Base-by-base conservation (phyloP, 331 rosid genomes). In the Telfairia occidentalis region DNA sequence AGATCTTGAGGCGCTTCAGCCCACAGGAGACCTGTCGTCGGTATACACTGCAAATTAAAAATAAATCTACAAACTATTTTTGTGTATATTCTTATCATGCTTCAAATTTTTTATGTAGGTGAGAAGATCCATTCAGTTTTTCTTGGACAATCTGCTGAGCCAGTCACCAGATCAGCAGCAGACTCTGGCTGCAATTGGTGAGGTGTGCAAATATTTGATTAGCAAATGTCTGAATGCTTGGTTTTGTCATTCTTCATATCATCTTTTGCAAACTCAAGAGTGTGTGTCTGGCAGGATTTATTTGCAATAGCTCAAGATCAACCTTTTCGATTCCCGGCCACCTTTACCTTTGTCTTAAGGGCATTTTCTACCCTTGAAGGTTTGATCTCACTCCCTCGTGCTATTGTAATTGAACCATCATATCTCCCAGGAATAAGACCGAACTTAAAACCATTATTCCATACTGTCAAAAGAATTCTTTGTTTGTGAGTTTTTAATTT, bases 331-430 rank as follows among this genome's bases (percentile, higher is more conserved):
- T 94, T 94, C 82, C 98, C 98, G 21, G 88, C 98, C 46, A 90
- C 97, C 65, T 90, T 94, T 84, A 88, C 97, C 55, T 94, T 94
- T 84, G 97, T 94, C 67, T 57, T 91, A 35, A 87, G 96, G 77
- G 96, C 98, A 53, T 94, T 94, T 87, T 94, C 97, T 77, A 91
- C 96, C 10, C 90, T 91, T 5, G 96, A 94, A 94, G 97, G 97
- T 94, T 49, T 71, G 9, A 78, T 82, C 74, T 54, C 79, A 75
- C 10, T 40, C 46, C 38, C 74, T 16, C 29, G 9, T 48, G 13
- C 43, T 34, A 38, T 40, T 38, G 24, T 46, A 70, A 67, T 45
- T 16, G 21, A 45, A 21, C 53, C 40, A 30, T 30, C 42, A 30
- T 29, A 30, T 30, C 10, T 59, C 42, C 48, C 26, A 21, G 49